Base-by-base conservation (phyloP, 202 grass and related monocot species). In the Setaria italica region DNA sequence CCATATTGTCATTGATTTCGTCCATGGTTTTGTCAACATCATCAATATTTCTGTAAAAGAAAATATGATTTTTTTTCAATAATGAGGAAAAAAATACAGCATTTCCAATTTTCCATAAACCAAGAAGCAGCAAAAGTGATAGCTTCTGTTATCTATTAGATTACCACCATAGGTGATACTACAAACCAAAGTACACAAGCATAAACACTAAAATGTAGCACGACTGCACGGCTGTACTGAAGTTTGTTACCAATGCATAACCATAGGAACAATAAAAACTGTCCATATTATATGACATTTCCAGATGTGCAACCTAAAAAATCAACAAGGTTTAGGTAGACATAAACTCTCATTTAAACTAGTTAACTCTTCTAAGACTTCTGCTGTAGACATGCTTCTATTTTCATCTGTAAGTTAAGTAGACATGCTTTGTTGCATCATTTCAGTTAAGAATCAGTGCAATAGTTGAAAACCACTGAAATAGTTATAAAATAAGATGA, bases 1-100 rank as follows among this genome's bases (percentile, higher is more conserved):
- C 94, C 84, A 81, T 97, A 62, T 97, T 93, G 73, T 97, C 94
- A 89, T 97, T 97, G 53, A 97, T 97, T 90, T 97, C 94, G 83
- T 97, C 94, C 94, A 97, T 97, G 12, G 94, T 97, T 70, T 97
- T 92, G 81, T 92, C 94, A 37, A 97, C 90, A 45, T 97, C 94
- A 42, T 97, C 92, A 72, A 97, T 94, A 87, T 94, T 97, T 85
- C 94, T 97, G 92, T 13, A 72, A 72, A 75, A 86, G 76, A 32
- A 64, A 64, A 49, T 29, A 87, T 2, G 12, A 50, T 41, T 55
- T 82, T 85, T 30, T 1, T 4, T 25, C 25, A 53, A 82, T 82
- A 39, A 80, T 80, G 20, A 64, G 14, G 57, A 82, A 50, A 50
- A 79, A 62, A 89, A 25, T 77, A 81, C 17, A 39, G 9, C 30